phyloP scores from a whole-genome alignment of 2,329 filamentous ascomycete genomes.

The Ascochyta koolunga region DNA sequence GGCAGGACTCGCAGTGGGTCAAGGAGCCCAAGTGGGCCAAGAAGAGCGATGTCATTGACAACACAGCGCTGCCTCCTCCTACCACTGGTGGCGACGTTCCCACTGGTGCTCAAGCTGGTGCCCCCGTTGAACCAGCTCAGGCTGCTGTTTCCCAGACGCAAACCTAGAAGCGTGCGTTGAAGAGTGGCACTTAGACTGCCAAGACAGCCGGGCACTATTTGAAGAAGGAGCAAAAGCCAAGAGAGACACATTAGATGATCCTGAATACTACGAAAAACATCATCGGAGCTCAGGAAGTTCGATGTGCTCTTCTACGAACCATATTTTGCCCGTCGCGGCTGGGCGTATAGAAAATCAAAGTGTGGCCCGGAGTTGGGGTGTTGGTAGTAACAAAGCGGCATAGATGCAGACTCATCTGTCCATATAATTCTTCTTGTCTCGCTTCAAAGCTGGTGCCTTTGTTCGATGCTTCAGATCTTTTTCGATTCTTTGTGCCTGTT shows the following conservation, averaged over 20 bases:
- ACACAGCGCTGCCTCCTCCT: slow-evolving; percentile 38
- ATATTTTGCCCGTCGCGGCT: not conserved
- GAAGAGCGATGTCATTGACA: slow-evolving; percentile 43
- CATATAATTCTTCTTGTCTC: not conserved
- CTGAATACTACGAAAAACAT: not conserved
- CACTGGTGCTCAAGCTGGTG: slow-evolving; percentile 23
- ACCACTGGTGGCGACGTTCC: slow-evolving; percentile 23
- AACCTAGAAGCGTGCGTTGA: slow-evolving; percentile 1
- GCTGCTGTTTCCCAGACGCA: slow-evolving; percentile 24
- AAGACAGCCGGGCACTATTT: slow-evolving; percentile 3
- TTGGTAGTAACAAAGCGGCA: not conserved
- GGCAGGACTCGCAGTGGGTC: slow-evolving; percentile 74
- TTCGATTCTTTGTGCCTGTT: not conserved
- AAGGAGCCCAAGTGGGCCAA: slow-evolving; percentile 61
- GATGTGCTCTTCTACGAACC: not conserved
- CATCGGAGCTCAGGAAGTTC: not conserved
- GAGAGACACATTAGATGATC: not conserved
- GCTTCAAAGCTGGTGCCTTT: not conserved
- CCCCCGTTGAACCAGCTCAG: slow-evolving; percentile 10
- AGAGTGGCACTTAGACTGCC: not conserved
- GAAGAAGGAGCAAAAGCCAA: not conserved
- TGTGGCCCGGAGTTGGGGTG: not conserved
- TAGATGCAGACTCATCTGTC: not conserved
- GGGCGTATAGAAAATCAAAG: not conserved
- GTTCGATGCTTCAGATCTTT: not conserved